Evolutionary conservation across 257 asterid species (phyloP).

Genomic region (Echium plantagineum): DNA sequence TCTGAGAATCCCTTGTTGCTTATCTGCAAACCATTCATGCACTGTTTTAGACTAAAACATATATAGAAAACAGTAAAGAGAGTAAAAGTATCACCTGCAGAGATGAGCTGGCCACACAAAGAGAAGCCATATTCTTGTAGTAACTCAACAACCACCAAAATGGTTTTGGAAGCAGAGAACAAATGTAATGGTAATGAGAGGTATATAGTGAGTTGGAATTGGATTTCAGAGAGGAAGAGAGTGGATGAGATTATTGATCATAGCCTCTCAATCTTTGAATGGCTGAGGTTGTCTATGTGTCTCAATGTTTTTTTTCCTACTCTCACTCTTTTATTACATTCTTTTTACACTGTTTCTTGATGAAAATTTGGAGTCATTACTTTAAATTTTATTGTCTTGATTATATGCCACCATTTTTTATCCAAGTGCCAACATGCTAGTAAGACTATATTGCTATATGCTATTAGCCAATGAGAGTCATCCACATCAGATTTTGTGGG

Average conservation of each 20-base stretch:
- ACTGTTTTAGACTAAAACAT: not conserved
- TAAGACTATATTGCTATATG: not conserved
- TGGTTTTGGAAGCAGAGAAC: constrained; percentile 1
- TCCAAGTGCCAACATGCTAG: not conserved
- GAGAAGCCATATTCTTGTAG: constrained; percentile 49
- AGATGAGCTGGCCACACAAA: constrained; percentile 58
- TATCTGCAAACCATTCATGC: constrained; percentile 34
- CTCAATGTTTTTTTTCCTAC: constrained; percentile 1
- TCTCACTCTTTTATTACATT: not conserved
- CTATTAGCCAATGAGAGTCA: not conserved
- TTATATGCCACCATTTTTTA: not conserved
- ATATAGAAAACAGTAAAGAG: not conserved
- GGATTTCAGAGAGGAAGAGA: too few species aligned
- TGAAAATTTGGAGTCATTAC: not conserved
- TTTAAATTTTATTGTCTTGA: not conserved
- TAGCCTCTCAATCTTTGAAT: constrained; percentile 71
- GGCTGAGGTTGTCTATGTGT: constrained; percentile 38
- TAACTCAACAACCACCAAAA: not conserved
- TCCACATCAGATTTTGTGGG: not conserved
- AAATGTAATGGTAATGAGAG: constrained; percentile 13
- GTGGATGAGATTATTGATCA: constrained; percentile 62
- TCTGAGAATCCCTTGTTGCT: constrained; percentile 80
- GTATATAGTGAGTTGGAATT: constrained; percentile 20
- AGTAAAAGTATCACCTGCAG: constrained; percentile 42
- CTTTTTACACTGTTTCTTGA: not conserved